Evolutionary conservation across 83 land plant genomes (phyloP), one percentile per base, ranked within the genome.

Genomic region (Diphasiastrum complanatum): DNA sequence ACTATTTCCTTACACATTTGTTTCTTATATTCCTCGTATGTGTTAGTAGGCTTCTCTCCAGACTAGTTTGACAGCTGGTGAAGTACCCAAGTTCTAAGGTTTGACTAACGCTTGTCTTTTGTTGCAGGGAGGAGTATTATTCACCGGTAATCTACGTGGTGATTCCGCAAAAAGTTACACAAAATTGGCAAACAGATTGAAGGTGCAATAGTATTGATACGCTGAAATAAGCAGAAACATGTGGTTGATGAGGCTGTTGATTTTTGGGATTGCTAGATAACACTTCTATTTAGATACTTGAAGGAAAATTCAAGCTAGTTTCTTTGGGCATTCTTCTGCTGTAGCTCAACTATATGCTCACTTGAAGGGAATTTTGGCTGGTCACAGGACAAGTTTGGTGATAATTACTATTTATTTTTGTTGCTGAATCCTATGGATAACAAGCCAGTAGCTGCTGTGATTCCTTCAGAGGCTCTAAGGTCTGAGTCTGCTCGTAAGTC

Each of bases 141-240:
- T 91, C 71, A 83, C 73, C 45, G 97, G 97, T 41, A 91, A 91
- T 48, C 60, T 91, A 19, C 73, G 97, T 32, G 97, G 97, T 25
- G 67, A 73, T 50, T 75, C 97, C 58, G 66, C 79, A 48, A 78
- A 71, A 37, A 84, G 84, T 69, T 83, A 79, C 72, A 76, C 79
- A 37, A 91, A 91, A 67, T 63, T 91, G 49, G 33, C 57, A 40
- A 76, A 45, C 55, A 67, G 86, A 45, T 52, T 91, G 66, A 57
- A 81, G 84, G 97, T 86, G 57, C 11, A 25, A 56, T 19, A 4
- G 28, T 5, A 18, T 53, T 22, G 28, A 4, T 31, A 30, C 2
- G 28, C 28, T 3, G 22, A 5, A 1, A 23, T 64, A 23, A 8
- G 3, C 27, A 53, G 5, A n/a, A n/a, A n/a, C n/a, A n/a, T n/a